Percentiles rank a stretch among this genome's conserved stretches.
phyloP scores from a whole-genome alignment of 2,329 filamentous ascomycete genomes.

The Dothistroma septosporum region DNA sequence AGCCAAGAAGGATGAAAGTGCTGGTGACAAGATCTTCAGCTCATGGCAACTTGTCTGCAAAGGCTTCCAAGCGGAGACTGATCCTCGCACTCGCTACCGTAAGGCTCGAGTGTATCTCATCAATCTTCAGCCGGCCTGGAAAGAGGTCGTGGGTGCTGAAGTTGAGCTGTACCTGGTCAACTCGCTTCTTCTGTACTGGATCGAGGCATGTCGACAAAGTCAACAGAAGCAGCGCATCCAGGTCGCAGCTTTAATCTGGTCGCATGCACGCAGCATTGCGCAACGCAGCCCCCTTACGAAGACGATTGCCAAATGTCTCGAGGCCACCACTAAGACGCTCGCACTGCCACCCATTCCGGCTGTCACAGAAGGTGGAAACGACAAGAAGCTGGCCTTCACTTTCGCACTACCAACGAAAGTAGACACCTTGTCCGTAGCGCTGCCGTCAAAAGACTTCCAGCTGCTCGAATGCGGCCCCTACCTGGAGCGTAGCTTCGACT shows the following conservation, averaged over 20 bases:
- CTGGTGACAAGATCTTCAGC: slow-evolving; percentile 38
- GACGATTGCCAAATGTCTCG: slow-evolving; percentile 38
- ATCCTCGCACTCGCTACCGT: slow-evolving; percentile 45
- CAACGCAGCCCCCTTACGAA: slow-evolving; percentile 40
- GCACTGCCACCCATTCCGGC: slow-evolving; percentile 37
- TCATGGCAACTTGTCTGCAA: slow-evolving; percentile 46
- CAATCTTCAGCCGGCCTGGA: slow-evolving; percentile 39
- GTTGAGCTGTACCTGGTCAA: slow-evolving; percentile 50
- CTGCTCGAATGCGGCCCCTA: slow-evolving; percentile 66
- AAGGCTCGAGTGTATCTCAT: slow-evolving; percentile 49
- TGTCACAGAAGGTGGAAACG: slow-evolving; percentile 14
- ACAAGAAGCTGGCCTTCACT: slow-evolving; percentile 43
- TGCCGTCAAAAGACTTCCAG: slow-evolving; percentile 58
- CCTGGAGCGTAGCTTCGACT: slow-evolving; percentile 69
- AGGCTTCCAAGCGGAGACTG: slow-evolving; percentile 46
- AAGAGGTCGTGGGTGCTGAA: slow-evolving; percentile 42
- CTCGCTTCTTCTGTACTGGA: slow-evolving; percentile 49
- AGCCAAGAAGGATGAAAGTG: slow-evolving; percentile 41
- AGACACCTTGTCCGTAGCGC: slow-evolving; percentile 29
- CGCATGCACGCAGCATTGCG: slow-evolving; percentile 39
- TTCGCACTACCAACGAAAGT: slow-evolving; percentile 35
- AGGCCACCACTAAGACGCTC: slow-evolving; percentile 38
- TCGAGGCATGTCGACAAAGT: slow-evolving; percentile 36
- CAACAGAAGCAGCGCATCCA: slow-evolving; percentile 36
- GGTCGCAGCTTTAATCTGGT: slow-evolving; percentile 48